Conservation (phyloP, 257 asterid genomes). For the Solanum commersonii region DNA sequence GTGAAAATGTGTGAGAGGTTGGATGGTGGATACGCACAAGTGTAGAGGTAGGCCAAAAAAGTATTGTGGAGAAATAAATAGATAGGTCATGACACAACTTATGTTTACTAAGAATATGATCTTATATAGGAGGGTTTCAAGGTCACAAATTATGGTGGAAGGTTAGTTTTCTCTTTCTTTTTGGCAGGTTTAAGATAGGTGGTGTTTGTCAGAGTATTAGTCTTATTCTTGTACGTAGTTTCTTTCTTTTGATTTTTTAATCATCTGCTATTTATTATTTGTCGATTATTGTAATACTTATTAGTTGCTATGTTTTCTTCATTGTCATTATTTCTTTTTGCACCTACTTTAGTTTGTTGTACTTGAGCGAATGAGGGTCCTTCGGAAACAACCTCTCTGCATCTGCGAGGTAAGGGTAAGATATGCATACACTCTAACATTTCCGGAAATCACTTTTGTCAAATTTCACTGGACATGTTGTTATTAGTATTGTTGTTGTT, state of each 20-base stretch:
- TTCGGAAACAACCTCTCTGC: no score
- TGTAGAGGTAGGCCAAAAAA: no score
- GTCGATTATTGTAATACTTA: no score
- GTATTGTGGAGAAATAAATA: no score
- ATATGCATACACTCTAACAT: accelerated
- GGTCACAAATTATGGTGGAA: neutral
- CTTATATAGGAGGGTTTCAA: no score
- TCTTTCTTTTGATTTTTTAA: neutral
- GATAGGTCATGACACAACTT: neutral
- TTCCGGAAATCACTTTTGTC: no score
- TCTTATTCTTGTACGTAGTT: neutral
- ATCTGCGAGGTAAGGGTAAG: no score
- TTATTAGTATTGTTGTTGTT: no score
- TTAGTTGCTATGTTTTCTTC: neutral
- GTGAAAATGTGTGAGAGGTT: neutral
- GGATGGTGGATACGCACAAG: neutral
- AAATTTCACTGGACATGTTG: no score
- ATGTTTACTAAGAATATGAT: no score
- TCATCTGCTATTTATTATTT: neutral
- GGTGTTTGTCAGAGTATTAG: neutral
- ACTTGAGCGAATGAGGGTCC: neutral
- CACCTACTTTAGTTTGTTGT: neutral
- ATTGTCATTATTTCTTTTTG: no score
- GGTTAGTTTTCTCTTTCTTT: neutral
- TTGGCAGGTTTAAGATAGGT: neutral